Conservation (phyloP, 2,329 filamentous ascomycete genomes). For the Fusarium nodosum region DNA sequence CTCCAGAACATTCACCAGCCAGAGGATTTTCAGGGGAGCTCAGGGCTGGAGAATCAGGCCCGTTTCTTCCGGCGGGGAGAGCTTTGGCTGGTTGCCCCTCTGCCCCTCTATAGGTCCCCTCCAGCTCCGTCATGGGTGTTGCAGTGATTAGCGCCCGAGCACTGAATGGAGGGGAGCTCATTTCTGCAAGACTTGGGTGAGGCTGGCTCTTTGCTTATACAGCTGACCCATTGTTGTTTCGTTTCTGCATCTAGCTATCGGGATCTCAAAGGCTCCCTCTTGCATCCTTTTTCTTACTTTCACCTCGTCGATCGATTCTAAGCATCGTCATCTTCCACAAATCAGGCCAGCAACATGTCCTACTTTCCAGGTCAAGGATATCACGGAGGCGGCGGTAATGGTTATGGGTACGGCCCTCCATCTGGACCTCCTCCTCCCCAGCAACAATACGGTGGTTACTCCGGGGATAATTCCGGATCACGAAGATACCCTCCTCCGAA, state of each 20-base stretch:
- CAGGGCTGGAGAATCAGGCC: conserved; percentile 29
- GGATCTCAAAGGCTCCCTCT: conserved; percentile 28
- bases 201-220: conserved; percentile 3
- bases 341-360: conserved; percentile 53
- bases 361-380: conserved; percentile 60
- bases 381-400: conserved; percentile 52
- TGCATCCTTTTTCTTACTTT: conserved; percentile 15
- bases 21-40: conserved; percentile 28
- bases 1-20: conserved; percentile 27
- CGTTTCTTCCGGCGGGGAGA: conserved; percentile 8
- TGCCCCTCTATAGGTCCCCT: conserved; percentile 17
- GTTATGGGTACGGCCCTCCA: conserved; percentile 49
- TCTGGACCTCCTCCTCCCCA: conserved; percentile 46
- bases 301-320: conserved; percentile 10
- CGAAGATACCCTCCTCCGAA: conserved; percentile 53
- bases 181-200: conserved; percentile 20
- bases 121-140: conserved; percentile 17
- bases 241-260: conserved; percentile 19
- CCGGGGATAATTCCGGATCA: conserved; percentile 45
- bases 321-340: conserved; percentile 20
- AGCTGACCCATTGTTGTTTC: conserved; percentile 29
- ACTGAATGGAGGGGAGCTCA: background rate
- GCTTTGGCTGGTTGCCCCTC: conserved; percentile 15
- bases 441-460: conserved; percentile 37
- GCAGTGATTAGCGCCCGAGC: conserved; percentile 30